Evolutionary conservation across 83 land plant species (phyloP), one percentile per base, ranked within the genome.

Genomic region (Diphasiastrum complanatum): DNA sequence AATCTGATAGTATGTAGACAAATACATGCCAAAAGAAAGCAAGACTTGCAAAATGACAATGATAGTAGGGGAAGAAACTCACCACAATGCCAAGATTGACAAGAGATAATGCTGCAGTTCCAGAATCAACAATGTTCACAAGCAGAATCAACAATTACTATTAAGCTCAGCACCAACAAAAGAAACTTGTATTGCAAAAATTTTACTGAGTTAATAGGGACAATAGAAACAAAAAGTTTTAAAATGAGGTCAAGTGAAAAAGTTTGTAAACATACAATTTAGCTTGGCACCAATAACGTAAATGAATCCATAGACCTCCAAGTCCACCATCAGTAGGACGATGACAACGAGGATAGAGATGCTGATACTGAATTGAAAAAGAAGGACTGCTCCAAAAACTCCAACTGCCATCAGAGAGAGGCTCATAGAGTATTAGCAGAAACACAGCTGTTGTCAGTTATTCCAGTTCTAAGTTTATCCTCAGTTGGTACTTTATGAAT

Each of bases 1-100:
- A n/a, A n/a, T n/a, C n/a, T n/a, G n/a, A n/a, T n/a, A n/a, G n/a
- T n/a, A n/a, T n/a, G n/a, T n/a, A n/a, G n/a, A n/a, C n/a, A n/a
- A n/a, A n/a, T n/a, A n/a, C n/a, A n/a, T n/a, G n/a, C n/a, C n/a
- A n/a, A n/a, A n/a, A n/a, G n/a, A n/a, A n/a, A n/a, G n/a, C n/a
- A n/a, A n/a, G n/a, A n/a, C n/a, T n/a, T n/a, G n/a, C n/a, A n/a
- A n/a, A n/a, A n/a, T n/a, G n/a, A n/a, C n/a, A n/a, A n/a, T n/a
- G n/a, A n/a, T 11, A 34, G 33, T 20, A 33, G 33, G 27, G 20
- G 12, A 12, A 22, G 12, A 20, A 29, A 54, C 68, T 67, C 43
- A 77, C 80, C 53, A 77, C 80, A 29, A 77, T 77, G 45, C 77
- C 72, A 49, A 77, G 80, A 40, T 73, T 77, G 50, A 73, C 80